Percentiles rank a stretch among this genome's conserved stretches.
phyloP scores from a whole-genome alignment of 2,329 filamentous ascomycete genomes.

The Diaporthe citri region DNA sequence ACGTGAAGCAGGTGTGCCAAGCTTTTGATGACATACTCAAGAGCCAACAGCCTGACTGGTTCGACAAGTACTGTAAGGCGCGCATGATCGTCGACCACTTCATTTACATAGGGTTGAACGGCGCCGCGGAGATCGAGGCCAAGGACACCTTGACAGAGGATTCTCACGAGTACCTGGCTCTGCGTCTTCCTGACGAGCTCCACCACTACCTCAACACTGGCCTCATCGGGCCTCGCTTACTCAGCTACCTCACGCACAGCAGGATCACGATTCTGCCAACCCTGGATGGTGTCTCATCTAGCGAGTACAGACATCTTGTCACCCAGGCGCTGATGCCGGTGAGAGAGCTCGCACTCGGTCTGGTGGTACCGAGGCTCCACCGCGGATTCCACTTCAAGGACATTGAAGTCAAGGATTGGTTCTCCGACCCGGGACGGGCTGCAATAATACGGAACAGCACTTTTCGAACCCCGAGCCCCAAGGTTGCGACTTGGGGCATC shows the following conservation, averaged over 20 bases:
- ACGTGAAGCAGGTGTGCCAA: constrained; percentile 79
- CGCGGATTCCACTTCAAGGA: constrained; percentile 86
- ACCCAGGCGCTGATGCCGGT: constrained; percentile 79
- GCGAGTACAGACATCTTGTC: constrained; percentile 85
- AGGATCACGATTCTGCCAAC: constrained; percentile 86
- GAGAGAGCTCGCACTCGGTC: constrained; percentile 80
- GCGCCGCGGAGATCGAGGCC: constrained; percentile 81
- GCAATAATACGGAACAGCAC: constrained; percentile 70
- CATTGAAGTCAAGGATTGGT: constrained; percentile 87
- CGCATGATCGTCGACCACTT: constrained; percentile 90
- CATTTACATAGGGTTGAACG: constrained; percentile 82
- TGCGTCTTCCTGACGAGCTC: constrained; percentile 89
- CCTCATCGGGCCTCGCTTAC: constrained; percentile 81
- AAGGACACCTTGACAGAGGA: constrained; percentile 82
- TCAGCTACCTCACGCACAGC: constrained; percentile 85
- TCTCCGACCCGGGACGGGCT: constrained; percentile 74
- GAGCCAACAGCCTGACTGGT: constrained; percentile 78
- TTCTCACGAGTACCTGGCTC: constrained; percentile 90
- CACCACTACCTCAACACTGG: constrained; percentile 91
- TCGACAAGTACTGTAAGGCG: constrained; percentile 88
- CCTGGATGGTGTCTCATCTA: constrained; percentile 83
- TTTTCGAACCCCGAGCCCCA: constrained; percentile 59
- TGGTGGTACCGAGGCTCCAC: constrained; percentile 84
- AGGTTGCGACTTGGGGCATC: constrained; percentile 78
- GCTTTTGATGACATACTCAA: constrained; percentile 85